Evolutionary conservation across 2,329 filamentous ascomycete genomes (phyloP), one percentile per base, ranked within the genome.

Genomic region (Colletotrichum spinosum): DNA sequence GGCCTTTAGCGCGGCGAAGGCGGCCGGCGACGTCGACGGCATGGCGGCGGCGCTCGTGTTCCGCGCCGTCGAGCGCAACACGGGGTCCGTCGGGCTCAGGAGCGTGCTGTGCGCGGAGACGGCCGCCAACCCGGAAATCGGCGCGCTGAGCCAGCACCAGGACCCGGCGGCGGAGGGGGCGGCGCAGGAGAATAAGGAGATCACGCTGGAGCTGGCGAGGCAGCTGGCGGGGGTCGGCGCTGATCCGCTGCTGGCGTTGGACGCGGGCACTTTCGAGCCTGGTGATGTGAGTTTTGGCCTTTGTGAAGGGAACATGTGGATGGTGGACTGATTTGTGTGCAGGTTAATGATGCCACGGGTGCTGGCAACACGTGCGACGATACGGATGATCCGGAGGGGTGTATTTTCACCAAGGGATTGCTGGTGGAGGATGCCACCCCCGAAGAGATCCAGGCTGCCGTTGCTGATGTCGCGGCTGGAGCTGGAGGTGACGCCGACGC

Each of bases 101-200:
- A 88, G 85, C 51, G 85, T 82, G 38, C 76, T 83, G 53, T 92
- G 89, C 79, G 82, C 76, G 76, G 74, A 87, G 71, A 79, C 76
- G 45, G 86, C 89, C 13, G 80, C 81, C 63, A 92, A 92, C 77
- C 83, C 88, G 3, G 88, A 91, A 78, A 90, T 92, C 71, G 84
- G 82, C 35, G 87, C 87, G 48, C 74, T 92, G 65, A 77, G 81
- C 58, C 88, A 90, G 76, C 89, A 91, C 76, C 88, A 92, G 77
- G 89, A 92, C 73, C 88, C 89, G 35, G 89, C 89, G 17, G 86
- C 86, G 1, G 72, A 81, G 3, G 83, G 83, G 46, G 86, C 88
- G 11, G 81, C 83, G 12, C 83, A 74, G 1, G 77, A 80, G 52
- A 91, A 91, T 81, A 90, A 89, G 79, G 79, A 80, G 41, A 85